Evolutionary conservation across 2,329 filamentous ascomycete species (phyloP).

Genomic region (Aspergillus arachidicola): DNA sequence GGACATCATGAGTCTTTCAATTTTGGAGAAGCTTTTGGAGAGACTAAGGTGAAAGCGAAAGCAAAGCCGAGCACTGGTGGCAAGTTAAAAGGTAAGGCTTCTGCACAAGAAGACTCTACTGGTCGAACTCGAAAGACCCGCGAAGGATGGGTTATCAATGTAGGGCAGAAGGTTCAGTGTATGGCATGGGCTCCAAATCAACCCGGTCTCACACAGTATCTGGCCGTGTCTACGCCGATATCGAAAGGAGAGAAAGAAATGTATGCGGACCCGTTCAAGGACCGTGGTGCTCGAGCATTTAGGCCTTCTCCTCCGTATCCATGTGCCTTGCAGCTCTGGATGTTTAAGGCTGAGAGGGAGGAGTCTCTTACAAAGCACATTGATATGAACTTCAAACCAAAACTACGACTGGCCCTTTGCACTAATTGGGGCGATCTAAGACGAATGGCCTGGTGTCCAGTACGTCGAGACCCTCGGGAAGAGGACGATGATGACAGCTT

Average conservation of each 20-base stretch:
- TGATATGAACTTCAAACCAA: slow-evolving; percentile 48
- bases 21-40: slow-evolving; percentile 49
- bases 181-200: slow-evolving; percentile 51
- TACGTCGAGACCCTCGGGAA: slow-evolving; percentile 36
- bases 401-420: slow-evolving; percentile 55
- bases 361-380: slow-evolving; percentile 40
- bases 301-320: slow-evolving; percentile 51
- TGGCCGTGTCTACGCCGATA: slow-evolving; percentile 53
- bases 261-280: slow-evolving; percentile 31
- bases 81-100: slow-evolving; percentile 6
- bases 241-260: slow-evolving; percentile 39
- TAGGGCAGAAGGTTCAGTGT: slow-evolving; percentile 57
- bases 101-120: not conserved
- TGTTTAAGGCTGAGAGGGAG: slow-evolving; percentile 47
- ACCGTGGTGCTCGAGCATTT: slow-evolving; percentile 52
- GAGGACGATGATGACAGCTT: slow-evolving; percentile 32
- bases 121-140: slow-evolving; percentile 30
- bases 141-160: slow-evolving; percentile 58
- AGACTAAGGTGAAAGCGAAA: slow-evolving; percentile 21
- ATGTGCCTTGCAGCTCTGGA: slow-evolving; percentile 62
- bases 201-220: slow-evolving; percentile 54
- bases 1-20: slow-evolving; percentile 46
- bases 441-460: slow-evolving; percentile 60
- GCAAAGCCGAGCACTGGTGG: not conserved
- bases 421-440: slow-evolving; percentile 60